Base-by-base conservation (phyloP, 176 grass and related monocot genomes). In the Triticum dicoccoides region DNA sequence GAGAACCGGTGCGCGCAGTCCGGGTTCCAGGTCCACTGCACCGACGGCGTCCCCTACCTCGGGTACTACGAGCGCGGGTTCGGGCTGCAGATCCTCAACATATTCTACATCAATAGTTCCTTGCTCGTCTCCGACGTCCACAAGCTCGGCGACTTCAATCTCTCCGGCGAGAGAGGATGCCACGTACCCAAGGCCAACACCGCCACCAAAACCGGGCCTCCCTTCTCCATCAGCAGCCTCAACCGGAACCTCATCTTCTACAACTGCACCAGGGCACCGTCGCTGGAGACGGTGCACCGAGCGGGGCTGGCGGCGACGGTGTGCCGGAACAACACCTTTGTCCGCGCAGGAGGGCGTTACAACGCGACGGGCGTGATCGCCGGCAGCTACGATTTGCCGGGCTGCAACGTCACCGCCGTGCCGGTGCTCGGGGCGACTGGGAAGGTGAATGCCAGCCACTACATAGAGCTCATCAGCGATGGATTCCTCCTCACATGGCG, bases 171-270 rank as follows among this genome's bases (percentile, higher is more conserved):
- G 1, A 6, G 2, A 54, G 15, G 1, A 2, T 90, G 89, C 76
- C 69, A 11, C 0, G 17, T 9, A 8, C 81, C 89, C 25, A n/a
- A 0, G 11, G 0, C 0, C 56, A 61, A 87, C 68, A 84, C 17
- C 11, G 29, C 89, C n/a, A 1, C 9, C 61, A 87, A 80, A 6
- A 0, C 81, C 15, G 38, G 0, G 0, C 0, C 0, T 5, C 76
- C 81, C 0, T 84, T 87, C 76, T 30, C 11, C 0, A 62, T 87
- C 3, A 80, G 89, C 37, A 1, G 8, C 0, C 0, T 4, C 3
- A 91, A 87, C 2, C 25, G 15, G 85, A 59, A 87, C 27, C 76
- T 91, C 2, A 9, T 91, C 68, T 27, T 91, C 8, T 91, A 91
- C 89, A 8, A 20, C 17, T 91, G 89, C 37, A 5, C 0, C 0